A percentile compares a stretch with the other conserved stretches of the same genome.
phyloP scores from a whole-genome alignment of 1,284 basidiomycete genomes.

The Microbotryum intermedium region DNA sequence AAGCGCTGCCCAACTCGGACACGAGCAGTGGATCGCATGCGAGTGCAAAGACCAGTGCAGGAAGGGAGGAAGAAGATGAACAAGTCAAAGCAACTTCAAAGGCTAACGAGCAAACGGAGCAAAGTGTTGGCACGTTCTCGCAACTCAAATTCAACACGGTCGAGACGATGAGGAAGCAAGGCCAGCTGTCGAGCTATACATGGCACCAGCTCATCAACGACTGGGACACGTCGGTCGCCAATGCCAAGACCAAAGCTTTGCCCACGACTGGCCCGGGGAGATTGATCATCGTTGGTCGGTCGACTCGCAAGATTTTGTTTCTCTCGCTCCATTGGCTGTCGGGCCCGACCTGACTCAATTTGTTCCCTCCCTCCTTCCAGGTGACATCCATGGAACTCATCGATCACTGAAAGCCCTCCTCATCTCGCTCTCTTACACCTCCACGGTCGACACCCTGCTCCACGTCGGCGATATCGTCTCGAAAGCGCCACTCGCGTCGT shows the following conservation, averaged over 20 bases:
- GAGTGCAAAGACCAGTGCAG: background rate
- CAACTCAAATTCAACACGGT: background rate
- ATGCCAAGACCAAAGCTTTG: constrained; percentile 2
- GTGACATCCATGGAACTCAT: constrained; percentile 77
- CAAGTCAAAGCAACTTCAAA: background rate
- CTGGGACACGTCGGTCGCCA: constrained; percentile 2
- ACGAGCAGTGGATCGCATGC: background rate
- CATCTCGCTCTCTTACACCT: constrained; percentile 51
- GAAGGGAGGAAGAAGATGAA: background rate
- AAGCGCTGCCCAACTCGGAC: background rate
- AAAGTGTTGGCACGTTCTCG: background rate
- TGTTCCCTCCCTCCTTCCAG: constrained; percentile 42
- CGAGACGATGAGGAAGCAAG: background rate
- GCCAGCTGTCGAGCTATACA: constrained; percentile 15
- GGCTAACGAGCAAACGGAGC: background rate
- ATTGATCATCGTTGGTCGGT: constrained; percentile 30
- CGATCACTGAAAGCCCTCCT: constrained; percentile 48
- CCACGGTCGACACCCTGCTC: constrained; percentile 57
- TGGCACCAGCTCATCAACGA: constrained; percentile 19
- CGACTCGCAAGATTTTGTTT: background rate
- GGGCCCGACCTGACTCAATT: too few species aligned
- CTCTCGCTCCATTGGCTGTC: background rate
- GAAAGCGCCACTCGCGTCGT: constrained; percentile 50
- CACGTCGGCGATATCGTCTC: constrained; percentile 72
- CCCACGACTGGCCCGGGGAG: constrained; percentile 9